A percentile compares a stretch with the other conserved stretches of the same genome.
Conservation (phyloP, 495 filamentous ascomycete genomes). For the Cercophora newfieldiana region DNA sequence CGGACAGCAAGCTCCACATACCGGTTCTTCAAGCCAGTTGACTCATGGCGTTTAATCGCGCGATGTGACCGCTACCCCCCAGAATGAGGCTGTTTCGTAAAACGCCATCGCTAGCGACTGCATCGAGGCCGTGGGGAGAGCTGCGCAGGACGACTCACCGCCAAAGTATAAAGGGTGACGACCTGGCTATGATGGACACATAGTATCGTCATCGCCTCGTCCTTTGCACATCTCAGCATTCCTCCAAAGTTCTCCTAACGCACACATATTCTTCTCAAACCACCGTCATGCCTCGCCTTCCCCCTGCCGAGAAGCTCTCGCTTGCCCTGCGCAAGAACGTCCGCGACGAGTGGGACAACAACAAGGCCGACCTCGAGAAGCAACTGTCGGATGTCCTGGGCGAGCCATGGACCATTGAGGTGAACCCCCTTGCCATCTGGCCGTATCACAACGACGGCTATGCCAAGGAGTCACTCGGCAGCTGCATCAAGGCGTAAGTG, state of each 20-base stretch:
- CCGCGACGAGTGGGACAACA: slow-evolving; percentile 55
- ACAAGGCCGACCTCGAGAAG: slow-evolving; percentile 44
- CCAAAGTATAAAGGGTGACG: neutral
- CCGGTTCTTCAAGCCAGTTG: neutral
- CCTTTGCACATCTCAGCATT: too few species aligned
- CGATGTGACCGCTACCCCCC: neutral
- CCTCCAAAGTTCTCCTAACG: neutral
- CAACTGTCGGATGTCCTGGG: slow-evolving; percentile 46
- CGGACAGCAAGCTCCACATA: neutral
- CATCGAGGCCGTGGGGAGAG: neutral
- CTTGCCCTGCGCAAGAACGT: slow-evolving; percentile 53
- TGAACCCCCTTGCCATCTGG: slow-evolving; percentile 48
- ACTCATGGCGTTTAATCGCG: neutral
- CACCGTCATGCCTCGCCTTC: slow-evolving; percentile 39
- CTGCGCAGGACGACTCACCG: neutral
- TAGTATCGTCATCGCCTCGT: neutral
- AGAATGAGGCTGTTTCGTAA: slow-evolving; percentile 2
- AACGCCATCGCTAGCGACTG: neutral
- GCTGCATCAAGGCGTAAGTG: slow-evolving; percentile 45
- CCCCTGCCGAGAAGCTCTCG: slow-evolving; percentile 53
- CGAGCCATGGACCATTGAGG: slow-evolving; percentile 48
- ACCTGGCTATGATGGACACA: neutral
- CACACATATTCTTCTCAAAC: neutral
- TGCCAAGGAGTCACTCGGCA: slow-evolving; percentile 46
- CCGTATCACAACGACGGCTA: slow-evolving; percentile 51